These are phyloP conservation scores for Telopea speciosissima DNA, from an alignment of 177 flowering plant genomes.

Conservation along the genomic window DNA sequence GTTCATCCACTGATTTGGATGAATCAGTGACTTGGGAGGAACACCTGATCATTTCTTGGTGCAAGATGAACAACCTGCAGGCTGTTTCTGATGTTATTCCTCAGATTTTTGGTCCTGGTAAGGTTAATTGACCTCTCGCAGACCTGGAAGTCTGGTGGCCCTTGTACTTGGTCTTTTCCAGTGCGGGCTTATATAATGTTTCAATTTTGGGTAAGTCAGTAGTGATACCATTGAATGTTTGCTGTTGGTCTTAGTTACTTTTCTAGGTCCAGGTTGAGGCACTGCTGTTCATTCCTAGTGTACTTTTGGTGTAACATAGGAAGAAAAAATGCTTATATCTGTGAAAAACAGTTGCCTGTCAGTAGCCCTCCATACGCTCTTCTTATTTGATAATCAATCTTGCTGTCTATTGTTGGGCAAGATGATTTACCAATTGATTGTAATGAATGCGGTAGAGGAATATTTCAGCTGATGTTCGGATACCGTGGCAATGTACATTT, in stretches of 20 bases:
- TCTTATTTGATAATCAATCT: neutral
- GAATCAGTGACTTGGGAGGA: neutral
- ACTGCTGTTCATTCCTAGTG: neutral
- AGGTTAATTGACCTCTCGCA: neutral
- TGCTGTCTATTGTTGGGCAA: too few relatives aligned
- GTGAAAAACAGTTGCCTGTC: neutral
- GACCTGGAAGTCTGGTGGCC: constrained; percentile 3
- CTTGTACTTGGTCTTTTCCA: neutral
- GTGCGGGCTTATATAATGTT: constrained; percentile 4
- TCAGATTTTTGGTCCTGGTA: neutral
- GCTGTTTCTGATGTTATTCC: neutral
- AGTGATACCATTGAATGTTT: neutral
- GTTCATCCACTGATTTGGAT: neutral
- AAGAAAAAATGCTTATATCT: constrained; percentile 11
- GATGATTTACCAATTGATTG: too few relatives aligned
- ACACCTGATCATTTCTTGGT: neutral
- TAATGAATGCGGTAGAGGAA: too few relatives aligned
- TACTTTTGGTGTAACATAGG: constrained; percentile 14
- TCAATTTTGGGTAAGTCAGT: constrained; percentile 18
- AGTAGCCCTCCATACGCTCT: neutral
- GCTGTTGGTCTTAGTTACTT: neutral
- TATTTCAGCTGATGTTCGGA: too few relatives aligned
- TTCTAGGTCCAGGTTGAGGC: neutral
- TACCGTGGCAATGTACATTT: too few relatives aligned
- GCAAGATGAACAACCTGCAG: neutral